Conservation (phyloP, 1,284 basidiomycete species). For the Boletus semigastroideus region DNA sequence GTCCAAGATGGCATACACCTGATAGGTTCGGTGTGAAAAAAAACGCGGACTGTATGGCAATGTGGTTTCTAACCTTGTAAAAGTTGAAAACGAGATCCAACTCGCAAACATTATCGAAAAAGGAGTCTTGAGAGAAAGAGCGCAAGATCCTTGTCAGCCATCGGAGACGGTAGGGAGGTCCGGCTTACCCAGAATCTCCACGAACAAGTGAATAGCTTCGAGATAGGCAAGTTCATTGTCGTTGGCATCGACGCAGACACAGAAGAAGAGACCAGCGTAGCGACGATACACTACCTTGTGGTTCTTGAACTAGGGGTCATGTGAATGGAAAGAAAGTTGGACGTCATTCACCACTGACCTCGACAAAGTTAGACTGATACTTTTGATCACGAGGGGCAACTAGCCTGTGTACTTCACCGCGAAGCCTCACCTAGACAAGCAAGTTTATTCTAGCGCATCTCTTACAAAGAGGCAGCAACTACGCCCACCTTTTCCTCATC, state of each 20-base stretch:
- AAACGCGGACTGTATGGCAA: conserved; percentile 5
- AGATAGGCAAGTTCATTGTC: conserved; percentile 98
- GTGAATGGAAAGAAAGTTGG: conserved; percentile 1
- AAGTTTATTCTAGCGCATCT: conserved; percentile 3
- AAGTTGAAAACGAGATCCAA: conserved; percentile 98
- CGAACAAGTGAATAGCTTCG: conserved; percentile 97
- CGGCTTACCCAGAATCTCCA: conserved; percentile 89
- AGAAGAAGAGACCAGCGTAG: conserved; percentile 98
- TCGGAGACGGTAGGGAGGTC: neutral
- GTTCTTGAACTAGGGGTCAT: conserved; percentile 75
- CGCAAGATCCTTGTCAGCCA: conserved; percentile 1
- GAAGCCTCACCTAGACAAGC: conserved; percentile 69
- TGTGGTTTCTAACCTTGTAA: conserved; percentile 71
- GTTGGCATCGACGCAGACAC: conserved; percentile 95
- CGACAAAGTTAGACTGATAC: conserved; percentile 98
- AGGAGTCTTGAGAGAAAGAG: conserved; percentile 66
- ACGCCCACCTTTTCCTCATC: conserved; percentile 90
- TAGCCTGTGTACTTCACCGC: conserved; percentile 93
- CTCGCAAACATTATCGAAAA: conserved; percentile 98
- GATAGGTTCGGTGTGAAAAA: conserved; percentile 2
- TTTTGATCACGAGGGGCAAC: conserved; percentile 98
- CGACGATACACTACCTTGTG: conserved; percentile 94
- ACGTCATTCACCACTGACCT: conserved; percentile 54
- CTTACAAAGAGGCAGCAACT: neutral
- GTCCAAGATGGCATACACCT: conserved; percentile 97